Percentiles rank a stretch among this genome's conserved stretches.
These are phyloP conservation scores for Coniochaeta sp. DNA, from an alignment of 2,329 filamentous ascomycete genomes.

Conservation along the genomic window DNA sequence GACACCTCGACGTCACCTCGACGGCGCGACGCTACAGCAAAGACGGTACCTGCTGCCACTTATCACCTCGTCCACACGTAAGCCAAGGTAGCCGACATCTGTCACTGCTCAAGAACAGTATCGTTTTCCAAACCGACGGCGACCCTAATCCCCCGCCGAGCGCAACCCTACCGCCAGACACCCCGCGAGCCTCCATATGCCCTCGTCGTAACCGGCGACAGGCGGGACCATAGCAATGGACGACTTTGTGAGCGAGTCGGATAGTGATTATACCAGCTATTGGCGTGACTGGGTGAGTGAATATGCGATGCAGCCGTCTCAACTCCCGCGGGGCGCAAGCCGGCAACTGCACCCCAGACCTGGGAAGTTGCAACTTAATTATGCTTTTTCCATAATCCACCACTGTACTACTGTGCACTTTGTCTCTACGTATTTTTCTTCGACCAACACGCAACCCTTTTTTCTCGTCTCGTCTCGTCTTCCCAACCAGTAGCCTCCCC, in stretches of 20 bases:
- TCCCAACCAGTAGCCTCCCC: background rate
- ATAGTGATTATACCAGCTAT: constrained; percentile 98
- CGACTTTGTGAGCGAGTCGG: constrained; percentile 94
- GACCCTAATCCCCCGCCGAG: background rate
- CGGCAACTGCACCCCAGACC: background rate
- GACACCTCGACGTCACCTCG: background rate
- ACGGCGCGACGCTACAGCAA: background rate
- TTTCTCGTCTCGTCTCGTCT: background rate
- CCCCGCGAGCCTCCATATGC: background rate
- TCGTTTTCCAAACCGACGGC: background rate
- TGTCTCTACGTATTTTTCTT: background rate
- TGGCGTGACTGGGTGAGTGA: constrained; percentile 95
- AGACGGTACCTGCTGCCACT: background rate
- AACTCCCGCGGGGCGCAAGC: background rate
- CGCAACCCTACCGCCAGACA: background rate
- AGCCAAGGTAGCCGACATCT: background rate
- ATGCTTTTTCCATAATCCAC: too few relatives aligned
- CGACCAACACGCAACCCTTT: background rate
- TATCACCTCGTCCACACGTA: background rate
- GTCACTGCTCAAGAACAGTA: background rate
- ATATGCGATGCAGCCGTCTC: background rate
- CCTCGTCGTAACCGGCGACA: background rate
- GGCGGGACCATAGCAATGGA: constrained; percentile 34
- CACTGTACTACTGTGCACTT: background rate
- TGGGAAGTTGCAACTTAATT: background rate